These are phyloP conservation scores for Solanum lignicaule DNA, from an alignment of 257 asterid species.

Conservation along the genomic window DNA sequence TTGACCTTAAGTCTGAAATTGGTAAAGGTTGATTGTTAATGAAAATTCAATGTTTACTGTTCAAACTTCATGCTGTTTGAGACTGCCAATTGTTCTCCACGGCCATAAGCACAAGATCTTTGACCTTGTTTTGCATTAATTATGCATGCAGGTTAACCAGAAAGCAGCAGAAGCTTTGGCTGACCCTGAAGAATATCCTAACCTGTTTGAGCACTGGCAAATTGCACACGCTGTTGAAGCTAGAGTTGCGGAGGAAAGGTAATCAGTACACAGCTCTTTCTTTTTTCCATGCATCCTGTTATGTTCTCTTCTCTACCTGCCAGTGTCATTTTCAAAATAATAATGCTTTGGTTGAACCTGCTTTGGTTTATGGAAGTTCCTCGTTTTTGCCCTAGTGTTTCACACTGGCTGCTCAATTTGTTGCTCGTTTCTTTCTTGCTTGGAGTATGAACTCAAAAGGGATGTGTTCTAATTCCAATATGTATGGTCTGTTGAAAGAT, in stretches of 20 bases:
- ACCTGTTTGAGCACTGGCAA: conserved; percentile 92
- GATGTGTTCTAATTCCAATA: neutral
- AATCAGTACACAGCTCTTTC: neutral
- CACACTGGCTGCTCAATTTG: neutral
- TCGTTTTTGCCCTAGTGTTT: neutral
- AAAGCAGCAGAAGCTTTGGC: conserved; percentile 96
- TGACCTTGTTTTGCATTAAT: neutral
- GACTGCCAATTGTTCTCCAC: neutral
- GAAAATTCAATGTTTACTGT: neutral
- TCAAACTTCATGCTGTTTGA: neutral
- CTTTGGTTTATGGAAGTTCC: neutral
- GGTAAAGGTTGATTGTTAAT: neutral
- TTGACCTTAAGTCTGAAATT: neutral
- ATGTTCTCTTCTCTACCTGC: neutral
- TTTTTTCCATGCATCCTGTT: neutral
- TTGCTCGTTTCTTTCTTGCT: conserved; percentile 3
- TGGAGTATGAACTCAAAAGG: neutral
- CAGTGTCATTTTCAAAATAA: neutral
- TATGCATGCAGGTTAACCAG: conserved; percentile 50
- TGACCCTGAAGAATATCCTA: conserved; percentile 87
- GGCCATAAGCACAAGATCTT: neutral
- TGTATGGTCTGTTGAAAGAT: neutral
- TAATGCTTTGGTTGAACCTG: neutral
- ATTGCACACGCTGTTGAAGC: conserved; percentile 73
- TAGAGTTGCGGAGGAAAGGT: conserved; percentile 49